These are phyloP conservation scores for Cutaneotrichosporon sp. DNA, from an alignment of 1,284 basidiomycete species.

Conservation along the genomic window DNA sequence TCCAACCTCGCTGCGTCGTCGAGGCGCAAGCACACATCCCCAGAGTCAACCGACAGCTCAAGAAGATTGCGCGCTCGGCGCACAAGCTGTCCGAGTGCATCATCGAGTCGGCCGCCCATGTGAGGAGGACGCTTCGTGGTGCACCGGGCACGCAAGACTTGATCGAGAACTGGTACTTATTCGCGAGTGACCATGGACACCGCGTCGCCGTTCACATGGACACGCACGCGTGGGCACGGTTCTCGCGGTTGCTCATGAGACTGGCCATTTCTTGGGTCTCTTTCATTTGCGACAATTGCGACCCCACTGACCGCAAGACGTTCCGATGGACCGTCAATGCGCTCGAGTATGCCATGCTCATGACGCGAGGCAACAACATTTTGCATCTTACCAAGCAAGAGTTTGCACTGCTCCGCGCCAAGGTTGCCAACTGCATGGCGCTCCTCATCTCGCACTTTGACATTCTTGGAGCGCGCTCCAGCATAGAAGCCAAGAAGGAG, in stretches of 20 bases:
- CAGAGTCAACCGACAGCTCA: constrained; percentile 78
- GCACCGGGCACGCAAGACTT: constrained; percentile 73
- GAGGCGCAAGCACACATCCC: constrained; percentile 92
- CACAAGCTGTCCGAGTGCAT: constrained; percentile 89
- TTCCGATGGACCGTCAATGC: constrained; percentile 99
- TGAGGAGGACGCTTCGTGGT: constrained; percentile 61
- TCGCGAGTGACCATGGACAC: constrained; percentile 85
- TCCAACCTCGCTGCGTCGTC: constrained; percentile 52
- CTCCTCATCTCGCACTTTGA: constrained; percentile 96
- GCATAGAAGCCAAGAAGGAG: constrained; percentile 77
- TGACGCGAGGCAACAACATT: constrained; percentile 86
- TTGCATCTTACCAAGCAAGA: constrained; percentile 81
- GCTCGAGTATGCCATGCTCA: constrained; percentile 84
- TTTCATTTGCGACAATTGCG: constrained; percentile 97
- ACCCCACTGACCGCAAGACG: constrained; percentile 90
- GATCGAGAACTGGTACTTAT: constrained; percentile 91
- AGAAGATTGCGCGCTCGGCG: constrained; percentile 82
- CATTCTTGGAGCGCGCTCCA: constrained; percentile 87
- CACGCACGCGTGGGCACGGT: constrained; percentile 61
- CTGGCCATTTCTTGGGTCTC: constrained; percentile 95
- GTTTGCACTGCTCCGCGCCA: constrained; percentile 80
- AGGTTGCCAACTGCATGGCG: constrained; percentile 94
- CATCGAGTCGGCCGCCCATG: constrained; percentile 79
- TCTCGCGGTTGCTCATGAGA: constrained; percentile 75
- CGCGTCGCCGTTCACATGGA: constrained; percentile 86